phyloP scores from a whole-genome alignment of 805 yeast species.

The Yarrowia sp. region DNA sequence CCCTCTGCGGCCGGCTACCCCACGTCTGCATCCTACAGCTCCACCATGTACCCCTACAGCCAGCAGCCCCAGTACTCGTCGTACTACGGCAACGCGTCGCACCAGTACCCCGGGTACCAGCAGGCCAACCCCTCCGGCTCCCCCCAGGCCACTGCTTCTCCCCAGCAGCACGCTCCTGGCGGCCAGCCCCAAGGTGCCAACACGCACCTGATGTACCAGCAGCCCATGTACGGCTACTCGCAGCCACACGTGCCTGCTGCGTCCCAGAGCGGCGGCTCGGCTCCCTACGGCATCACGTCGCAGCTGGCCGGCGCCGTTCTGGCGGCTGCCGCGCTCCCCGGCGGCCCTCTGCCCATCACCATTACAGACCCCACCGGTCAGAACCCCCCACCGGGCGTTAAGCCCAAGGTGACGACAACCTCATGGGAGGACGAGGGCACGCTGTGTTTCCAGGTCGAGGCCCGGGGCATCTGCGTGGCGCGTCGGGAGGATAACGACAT shows the following conservation, averaged over 20 bases:
- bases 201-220: slow-evolving; percentile 38
- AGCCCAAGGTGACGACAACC: slow-evolving; percentile 77
- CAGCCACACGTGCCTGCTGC: slow-evolving; percentile 39
- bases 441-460: slow-evolving; percentile 83
- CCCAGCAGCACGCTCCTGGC: slow-evolving; percentile 39
- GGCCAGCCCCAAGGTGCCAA: slow-evolving; percentile 28
- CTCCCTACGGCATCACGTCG: slow-evolving; percentile 37
- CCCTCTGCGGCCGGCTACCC: slow-evolving; percentile 36
- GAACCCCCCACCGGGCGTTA: slow-evolving; percentile 52
- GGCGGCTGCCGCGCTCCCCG: slow-evolving; percentile 50
- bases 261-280: slow-evolving; percentile 22
- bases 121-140: slow-evolving; percentile 34
- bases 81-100: slow-evolving; percentile 38
- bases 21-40: slow-evolving; percentile 33
- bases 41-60: slow-evolving; percentile 38
- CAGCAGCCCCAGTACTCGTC: slow-evolving; percentile 39
- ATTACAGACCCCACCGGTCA: slow-evolving; percentile 53
- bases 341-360: slow-evolving; percentile 41
- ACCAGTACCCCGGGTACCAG: slow-evolving; percentile 37
- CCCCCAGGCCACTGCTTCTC: slow-evolving; percentile 32
- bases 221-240: slow-evolving; percentile 37
- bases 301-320: slow-evolving; percentile 37
- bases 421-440: slow-evolving; percentile 92
- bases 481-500: slow-evolving; percentile 84
- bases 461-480: slow-evolving; percentile 78